A percentile compares a stretch with the other conserved stretches of the same genome.
phyloP scores from a whole-genome alignment of 176 grass and related monocot genomes.

The Bolboschoenus planiculmis region DNA sequence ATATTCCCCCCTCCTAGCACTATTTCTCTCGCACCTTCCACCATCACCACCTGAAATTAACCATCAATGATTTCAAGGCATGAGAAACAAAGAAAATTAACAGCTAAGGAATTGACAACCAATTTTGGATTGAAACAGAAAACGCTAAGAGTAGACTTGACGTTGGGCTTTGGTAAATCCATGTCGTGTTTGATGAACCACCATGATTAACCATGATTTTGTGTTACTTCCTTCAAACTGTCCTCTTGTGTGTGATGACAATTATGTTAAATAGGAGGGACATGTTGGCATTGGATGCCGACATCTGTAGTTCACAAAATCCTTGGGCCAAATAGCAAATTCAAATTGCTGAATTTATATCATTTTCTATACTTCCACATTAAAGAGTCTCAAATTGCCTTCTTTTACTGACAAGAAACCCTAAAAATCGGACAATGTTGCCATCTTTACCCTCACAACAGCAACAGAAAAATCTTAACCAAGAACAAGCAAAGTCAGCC shows the following conservation, averaged over 20 bases:
- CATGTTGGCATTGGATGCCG: neutral
- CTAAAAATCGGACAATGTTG: neutral
- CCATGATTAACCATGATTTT: neutral
- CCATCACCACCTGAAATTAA: constrained; percentile 62
- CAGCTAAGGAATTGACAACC: no score
- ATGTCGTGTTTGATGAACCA: neutral
- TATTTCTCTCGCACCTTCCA: constrained; percentile 72
- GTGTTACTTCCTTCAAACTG: neutral
- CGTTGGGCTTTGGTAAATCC: neutral
- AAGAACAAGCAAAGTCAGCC: neutral
- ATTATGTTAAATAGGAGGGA: neutral
- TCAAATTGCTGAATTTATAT: neutral
- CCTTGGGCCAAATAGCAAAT: neutral
- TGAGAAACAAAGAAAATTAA: neutral
- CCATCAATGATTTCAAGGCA: neutral
- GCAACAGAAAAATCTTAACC: neutral
- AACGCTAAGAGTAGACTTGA: neutral
- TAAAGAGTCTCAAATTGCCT: neutral
- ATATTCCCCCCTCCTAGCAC: constrained; percentile 84
- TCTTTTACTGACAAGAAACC: neutral
- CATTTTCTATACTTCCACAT: neutral
- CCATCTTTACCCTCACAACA: neutral
- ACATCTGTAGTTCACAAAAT: neutral
- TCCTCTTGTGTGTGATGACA: neutral
- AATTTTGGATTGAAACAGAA: neutral